A percentile compares a stretch with the other conserved stretches of the same genome.
These are phyloP conservation scores for Primulina huaijiensis DNA, from an alignment of 257 asterid species.

Conservation along the genomic window DNA sequence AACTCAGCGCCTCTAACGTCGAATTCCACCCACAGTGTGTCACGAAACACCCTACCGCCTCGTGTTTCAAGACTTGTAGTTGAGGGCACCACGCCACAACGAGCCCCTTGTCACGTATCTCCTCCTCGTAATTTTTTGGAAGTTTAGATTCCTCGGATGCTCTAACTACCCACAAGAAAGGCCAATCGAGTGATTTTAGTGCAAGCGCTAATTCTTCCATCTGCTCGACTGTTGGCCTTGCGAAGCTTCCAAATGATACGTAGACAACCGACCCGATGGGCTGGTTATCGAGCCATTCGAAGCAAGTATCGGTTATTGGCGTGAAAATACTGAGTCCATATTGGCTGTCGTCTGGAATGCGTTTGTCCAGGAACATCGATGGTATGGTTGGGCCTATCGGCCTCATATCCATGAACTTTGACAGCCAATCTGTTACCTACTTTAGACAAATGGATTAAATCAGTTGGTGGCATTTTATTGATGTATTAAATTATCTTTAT, in stretches of 20 bases:
- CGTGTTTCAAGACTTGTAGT: constrained; percentile 28
- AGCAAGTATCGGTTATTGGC: constrained; percentile 31
- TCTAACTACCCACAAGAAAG: constrained; percentile 51
- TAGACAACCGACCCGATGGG: constrained; percentile 26
- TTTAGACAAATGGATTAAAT: too few species aligned
- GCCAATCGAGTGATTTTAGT: constrained; percentile 18
- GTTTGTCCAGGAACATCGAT: constrained; percentile 30
- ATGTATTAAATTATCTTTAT: too few species aligned
- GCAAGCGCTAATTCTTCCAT: constrained; percentile 35
- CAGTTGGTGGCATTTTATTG: too few species aligned
- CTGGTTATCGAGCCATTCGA: constrained; percentile 29
- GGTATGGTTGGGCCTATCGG: constrained; percentile 38
- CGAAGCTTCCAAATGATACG: constrained; percentile 38
- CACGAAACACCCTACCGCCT: constrained; percentile 42
- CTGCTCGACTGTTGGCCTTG: constrained; percentile 18
- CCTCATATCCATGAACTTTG: background rate
- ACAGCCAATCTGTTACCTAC: background rate
- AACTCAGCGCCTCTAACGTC: constrained; percentile 40
- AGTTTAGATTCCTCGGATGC: constrained; percentile 32
- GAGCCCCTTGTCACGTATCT: constrained; percentile 14
- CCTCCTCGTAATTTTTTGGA: constrained; percentile 24
- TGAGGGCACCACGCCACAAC: constrained; percentile 30
- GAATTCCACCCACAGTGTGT: constrained; percentile 64
- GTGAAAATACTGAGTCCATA: constrained; percentile 35
- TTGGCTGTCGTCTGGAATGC: constrained; percentile 24